These are phyloP conservation scores for Hypoxylon sp. DNA, from an alignment of 2,329 filamentous ascomycete species.

Conservation along the genomic window DNA sequence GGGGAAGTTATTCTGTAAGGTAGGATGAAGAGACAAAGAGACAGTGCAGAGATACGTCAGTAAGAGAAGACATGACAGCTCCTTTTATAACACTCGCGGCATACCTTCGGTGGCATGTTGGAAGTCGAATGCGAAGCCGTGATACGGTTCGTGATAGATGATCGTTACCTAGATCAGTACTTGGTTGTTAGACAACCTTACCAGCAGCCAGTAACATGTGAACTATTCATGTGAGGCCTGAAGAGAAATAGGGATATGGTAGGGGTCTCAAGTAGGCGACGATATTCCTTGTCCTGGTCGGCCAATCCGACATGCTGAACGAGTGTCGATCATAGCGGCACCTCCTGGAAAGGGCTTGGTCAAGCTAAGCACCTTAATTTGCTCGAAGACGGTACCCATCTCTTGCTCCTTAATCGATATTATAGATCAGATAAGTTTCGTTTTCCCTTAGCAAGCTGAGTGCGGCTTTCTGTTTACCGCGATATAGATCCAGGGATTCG, in stretches of 20 bases:
- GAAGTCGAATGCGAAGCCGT: slow-evolving; percentile 22
- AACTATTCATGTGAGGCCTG: slow-evolving; percentile 32
- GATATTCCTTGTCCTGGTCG: slow-evolving; percentile 15
- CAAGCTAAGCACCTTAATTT: slow-evolving; percentile 18
- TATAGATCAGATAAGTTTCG: slow-evolving; percentile 11
- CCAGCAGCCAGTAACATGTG: slow-evolving; percentile 30
- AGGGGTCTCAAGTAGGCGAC: slow-evolving; percentile 21
- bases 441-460: no score
- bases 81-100: not conserved
- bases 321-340: slow-evolving; percentile 36
- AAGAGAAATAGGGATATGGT: slow-evolving; percentile 27
- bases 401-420: slow-evolving; percentile 24
- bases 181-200: slow-evolving; percentile 19
- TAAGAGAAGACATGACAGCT: slow-evolving; percentile 10
- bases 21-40: no score
- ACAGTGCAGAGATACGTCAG: no score
- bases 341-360: slow-evolving; percentile 35
- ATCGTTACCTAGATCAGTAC: slow-evolving; percentile 27
- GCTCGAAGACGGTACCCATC: slow-evolving; percentile 8
- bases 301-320: slow-evolving; percentile 32
- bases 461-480: no score
- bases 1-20: no score
- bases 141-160: slow-evolving; percentile 24
- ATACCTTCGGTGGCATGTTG: slow-evolving; percentile 8
- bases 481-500: slow-evolving; percentile 17